Percentiles rank a stretch among this genome's conserved stretches.
phyloP scores from a whole-genome alignment of 805 yeast species.

The Wickerhamomyces bovis region DNA sequence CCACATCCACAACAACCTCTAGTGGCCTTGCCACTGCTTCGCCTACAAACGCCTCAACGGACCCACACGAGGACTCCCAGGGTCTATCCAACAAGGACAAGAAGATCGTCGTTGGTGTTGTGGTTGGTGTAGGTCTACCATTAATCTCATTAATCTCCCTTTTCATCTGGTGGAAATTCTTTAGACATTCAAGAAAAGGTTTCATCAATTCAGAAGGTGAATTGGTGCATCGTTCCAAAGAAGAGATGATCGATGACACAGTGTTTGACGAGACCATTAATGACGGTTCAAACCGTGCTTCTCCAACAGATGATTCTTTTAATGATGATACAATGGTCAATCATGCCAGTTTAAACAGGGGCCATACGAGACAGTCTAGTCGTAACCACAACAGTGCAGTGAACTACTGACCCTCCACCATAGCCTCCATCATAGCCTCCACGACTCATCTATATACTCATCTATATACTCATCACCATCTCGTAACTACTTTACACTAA shows the following conservation, averaged over 20 bases:
- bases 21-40: slow-evolving; percentile 23
- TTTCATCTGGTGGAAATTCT: slow-evolving; percentile 8
- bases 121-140: slow-evolving; percentile 67
- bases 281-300: slow-evolving; percentile 6
- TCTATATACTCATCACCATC: no score
- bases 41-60: slow-evolving; percentile 12
- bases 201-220: slow-evolving; percentile 26
- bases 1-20: slow-evolving; percentile 24
- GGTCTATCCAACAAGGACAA: slow-evolving; percentile 43
- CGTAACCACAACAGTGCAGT: slow-evolving; percentile 8
- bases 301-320: slow-evolving; percentile 4
- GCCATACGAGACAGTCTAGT: slow-evolving; percentile 4
- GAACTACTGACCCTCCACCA: slow-evolving; percentile 5
- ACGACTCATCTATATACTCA: no score
- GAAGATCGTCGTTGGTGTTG: slow-evolving; percentile 58
- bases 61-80: slow-evolving; percentile 1
- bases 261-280: slow-evolving; percentile 23
- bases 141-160: slow-evolving; percentile 24
- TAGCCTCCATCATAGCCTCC: no score
- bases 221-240: slow-evolving; percentile 15
- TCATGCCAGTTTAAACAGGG: background rate
- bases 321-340: slow-evolving; percentile 17
- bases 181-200: slow-evolving; percentile 9
- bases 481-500: background rate
- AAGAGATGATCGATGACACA: slow-evolving; percentile 24